phyloP scores from a whole-genome alignment of 345 rosid species.

The Boechera retrofracta region DNA sequence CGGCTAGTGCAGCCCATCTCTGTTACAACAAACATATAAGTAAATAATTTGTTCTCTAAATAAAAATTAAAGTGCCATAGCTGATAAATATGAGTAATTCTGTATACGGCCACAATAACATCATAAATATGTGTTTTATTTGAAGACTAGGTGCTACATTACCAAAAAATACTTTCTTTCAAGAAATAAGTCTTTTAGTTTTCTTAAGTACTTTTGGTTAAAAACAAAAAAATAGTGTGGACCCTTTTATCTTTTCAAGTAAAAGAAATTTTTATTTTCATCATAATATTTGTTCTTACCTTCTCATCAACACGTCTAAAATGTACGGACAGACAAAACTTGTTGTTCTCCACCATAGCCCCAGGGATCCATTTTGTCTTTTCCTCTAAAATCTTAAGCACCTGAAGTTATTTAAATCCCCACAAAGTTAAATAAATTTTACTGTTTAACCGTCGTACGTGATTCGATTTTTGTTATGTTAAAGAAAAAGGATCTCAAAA shows the following conservation, averaged over 20 bases:
- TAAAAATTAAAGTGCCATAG: not conserved
- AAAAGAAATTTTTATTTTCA: not conserved
- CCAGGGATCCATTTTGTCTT: constrained; percentile 77
- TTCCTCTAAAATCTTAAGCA: constrained; percentile 56
- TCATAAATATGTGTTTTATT: not conserved
- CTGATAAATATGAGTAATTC: not conserved
- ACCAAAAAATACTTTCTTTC: not conserved
- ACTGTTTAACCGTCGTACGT: not conserved
- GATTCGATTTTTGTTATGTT: constrained; percentile 2
- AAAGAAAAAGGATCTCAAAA: not conserved
- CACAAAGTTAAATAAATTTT: constrained; percentile 7
- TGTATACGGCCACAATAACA: not conserved
- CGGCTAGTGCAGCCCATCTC: constrained; percentile 76
- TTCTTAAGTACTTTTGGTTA: constrained; percentile 4
- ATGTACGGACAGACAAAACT: constrained; percentile 93
- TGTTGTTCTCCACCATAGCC: constrained; percentile 87
- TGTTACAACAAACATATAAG: constrained; percentile 37
- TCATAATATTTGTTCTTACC: constrained; percentile 47
- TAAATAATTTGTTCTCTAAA: not conserved
- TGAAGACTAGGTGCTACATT: not conserved
- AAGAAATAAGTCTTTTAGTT: constrained; percentile 5
- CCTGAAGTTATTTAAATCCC: constrained; percentile 48
- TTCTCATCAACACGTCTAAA: constrained; percentile 91
- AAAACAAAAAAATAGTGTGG: not conserved
- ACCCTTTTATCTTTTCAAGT: constrained; percentile 2